Evolutionary conservation across 495 filamentous ascomycete genomes (phyloP).

Genomic region (Trypethelium eluteriae): DNA sequence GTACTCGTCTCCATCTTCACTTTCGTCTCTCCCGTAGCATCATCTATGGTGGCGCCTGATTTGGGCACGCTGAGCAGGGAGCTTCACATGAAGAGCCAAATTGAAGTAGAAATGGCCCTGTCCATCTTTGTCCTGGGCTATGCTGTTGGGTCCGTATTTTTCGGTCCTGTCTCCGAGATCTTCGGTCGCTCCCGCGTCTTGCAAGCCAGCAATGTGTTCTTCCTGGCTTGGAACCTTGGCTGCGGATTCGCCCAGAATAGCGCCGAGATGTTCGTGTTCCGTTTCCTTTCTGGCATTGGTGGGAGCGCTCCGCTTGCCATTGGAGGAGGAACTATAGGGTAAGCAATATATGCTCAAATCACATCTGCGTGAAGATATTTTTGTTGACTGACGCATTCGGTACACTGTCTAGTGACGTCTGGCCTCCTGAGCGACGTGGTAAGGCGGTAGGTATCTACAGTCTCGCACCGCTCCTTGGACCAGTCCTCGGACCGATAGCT

Average conservation of each 20-base stretch:
- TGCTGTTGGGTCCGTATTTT: conserved; percentile 42
- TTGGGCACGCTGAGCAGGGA: conserved; percentile 23
- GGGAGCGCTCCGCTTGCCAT: conserved; percentile 48
- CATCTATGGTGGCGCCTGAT: conserved; percentile 33
- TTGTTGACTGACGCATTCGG: conserved; percentile 38
- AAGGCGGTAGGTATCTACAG: conserved; percentile 57
- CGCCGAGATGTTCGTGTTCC: conserved; percentile 48
- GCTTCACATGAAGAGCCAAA: conserved; percentile 21
- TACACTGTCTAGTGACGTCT: conserved; percentile 57
- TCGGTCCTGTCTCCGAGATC: conserved; percentile 57
- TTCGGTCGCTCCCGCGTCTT: conserved; percentile 54
- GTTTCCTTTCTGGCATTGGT: conserved; percentile 50
- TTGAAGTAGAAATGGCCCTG: conserved; percentile 23
- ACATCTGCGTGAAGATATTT: background rate
- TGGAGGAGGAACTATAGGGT: conserved; percentile 38
- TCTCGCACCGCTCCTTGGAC: conserved; percentile 58
- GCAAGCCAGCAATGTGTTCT: conserved; percentile 46
- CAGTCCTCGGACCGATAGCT: conserved; percentile 42
- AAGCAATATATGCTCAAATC: conserved; percentile 13
- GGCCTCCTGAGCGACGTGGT: conserved; percentile 55
- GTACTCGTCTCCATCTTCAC: conserved; percentile 30
- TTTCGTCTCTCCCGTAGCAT: conserved; percentile 29
- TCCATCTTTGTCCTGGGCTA: conserved; percentile 35
- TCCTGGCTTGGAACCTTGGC: conserved; percentile 51
- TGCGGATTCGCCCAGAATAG: conserved; percentile 50